These are phyloP conservation scores for Botrytis elliptica DNA, from an alignment of 2,329 filamentous ascomycete species.

Conservation along the genomic window DNA sequence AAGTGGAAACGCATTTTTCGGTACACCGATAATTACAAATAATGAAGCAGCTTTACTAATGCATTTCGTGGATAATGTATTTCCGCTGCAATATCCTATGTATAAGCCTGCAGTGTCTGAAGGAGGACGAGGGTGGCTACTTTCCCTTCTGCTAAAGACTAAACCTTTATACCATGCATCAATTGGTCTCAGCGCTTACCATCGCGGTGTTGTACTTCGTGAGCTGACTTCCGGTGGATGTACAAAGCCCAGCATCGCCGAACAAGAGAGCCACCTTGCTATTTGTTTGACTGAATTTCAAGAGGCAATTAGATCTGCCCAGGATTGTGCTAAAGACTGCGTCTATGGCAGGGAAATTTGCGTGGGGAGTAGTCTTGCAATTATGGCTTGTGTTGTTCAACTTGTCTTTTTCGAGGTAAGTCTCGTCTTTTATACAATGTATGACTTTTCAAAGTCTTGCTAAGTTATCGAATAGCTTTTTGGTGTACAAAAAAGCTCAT, in stretches of 20 bases:
- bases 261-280: conserved; percentile 36
- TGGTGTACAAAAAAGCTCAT: conserved; percentile 40
- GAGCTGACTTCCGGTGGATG: conserved; percentile 28
- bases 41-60: conserved; percentile 49
- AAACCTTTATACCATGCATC: conserved; percentile 57
- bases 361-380: conserved; percentile 35
- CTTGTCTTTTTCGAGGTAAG: conserved; percentile 52
- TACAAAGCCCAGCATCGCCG: conserved; percentile 21
- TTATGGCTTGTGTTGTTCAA: conserved; percentile 53
- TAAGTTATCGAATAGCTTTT: conserved; percentile 40
- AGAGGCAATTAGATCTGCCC: conserved; percentile 35
- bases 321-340: conserved; percentile 22
- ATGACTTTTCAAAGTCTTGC: conserved; percentile 39
- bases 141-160: conserved; percentile 51
- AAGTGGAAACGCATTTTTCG: conserved; percentile 16
- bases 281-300: conserved; percentile 26
- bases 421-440: not conserved
- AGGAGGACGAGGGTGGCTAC: conserved; percentile 61
- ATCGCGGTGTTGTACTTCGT: conserved; percentile 40
- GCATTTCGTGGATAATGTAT: conserved; percentile 61
- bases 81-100: conserved; percentile 63
- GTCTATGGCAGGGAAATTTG: not conserved
- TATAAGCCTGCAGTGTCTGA: conserved; percentile 56
- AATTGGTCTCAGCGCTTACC: conserved; percentile 54
- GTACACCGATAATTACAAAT: conserved; percentile 36